Percentiles rank a stretch among this genome's conserved stretches.
phyloP scores from a whole-genome alignment of 345 rosid species.

The Gossypium longicalyx region DNA sequence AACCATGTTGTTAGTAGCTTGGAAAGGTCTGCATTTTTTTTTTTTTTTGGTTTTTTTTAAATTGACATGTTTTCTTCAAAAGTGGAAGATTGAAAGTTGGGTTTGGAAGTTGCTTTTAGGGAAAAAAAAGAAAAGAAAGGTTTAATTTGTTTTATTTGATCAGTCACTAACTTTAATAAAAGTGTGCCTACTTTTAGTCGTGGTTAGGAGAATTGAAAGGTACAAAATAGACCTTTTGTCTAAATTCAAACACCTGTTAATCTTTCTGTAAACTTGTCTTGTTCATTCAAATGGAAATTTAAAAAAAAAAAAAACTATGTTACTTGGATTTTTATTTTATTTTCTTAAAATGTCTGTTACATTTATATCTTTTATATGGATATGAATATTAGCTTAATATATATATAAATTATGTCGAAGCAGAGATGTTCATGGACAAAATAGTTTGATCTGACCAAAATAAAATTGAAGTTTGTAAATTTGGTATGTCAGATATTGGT shows the following conservation, averaged over 20 bases:
- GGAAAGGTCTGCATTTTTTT: neutral
- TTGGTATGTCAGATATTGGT: too few species aligned
- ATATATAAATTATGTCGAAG: too few species aligned
- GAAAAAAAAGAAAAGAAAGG: neutral
- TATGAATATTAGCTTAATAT: too few species aligned
- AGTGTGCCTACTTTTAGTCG: neutral
- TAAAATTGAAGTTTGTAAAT: too few species aligned
- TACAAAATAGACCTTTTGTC: neutral
- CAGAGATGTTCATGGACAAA: too few species aligned
- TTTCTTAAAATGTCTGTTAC: too few species aligned
- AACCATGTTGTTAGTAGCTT: conserved; percentile 2
- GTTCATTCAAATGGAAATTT: too few species aligned
- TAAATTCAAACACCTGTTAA: neutral
- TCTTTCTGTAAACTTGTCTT: neutral
- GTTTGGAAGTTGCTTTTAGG: neutral
- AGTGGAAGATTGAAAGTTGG: neutral
- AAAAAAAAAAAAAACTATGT: too few species aligned
- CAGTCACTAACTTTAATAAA: neutral
- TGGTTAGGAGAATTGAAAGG: neutral
- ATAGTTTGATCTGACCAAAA: too few species aligned
- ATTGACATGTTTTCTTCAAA: neutral
- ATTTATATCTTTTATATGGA: too few species aligned
- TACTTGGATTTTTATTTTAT: too few species aligned
- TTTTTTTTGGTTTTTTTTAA: neutral
- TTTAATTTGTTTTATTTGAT: neutral